A percentile compares a stretch with the other conserved stretches of the same genome.
Evolutionary conservation across 208 protist species (phyloP).

Genomic region (Kentomonas sorsogonicus): DNA sequence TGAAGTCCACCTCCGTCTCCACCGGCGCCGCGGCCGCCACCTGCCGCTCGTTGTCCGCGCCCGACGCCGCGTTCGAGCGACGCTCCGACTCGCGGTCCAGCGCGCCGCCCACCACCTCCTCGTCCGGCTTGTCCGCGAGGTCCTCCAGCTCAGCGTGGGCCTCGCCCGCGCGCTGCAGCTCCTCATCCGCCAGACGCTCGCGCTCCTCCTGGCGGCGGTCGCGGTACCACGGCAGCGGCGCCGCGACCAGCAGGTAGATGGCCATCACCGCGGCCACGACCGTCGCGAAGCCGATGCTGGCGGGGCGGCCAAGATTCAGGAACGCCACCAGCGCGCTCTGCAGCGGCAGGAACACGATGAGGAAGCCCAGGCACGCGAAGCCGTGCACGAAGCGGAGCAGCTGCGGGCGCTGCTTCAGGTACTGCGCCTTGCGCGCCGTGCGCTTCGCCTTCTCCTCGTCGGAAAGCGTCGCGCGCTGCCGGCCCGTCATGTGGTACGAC

Average conservation of each 20-base stretch:
- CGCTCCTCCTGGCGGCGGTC: not conserved
- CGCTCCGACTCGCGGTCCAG: not conserved
- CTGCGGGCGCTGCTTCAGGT: conserved; percentile 24
- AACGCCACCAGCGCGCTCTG: conserved; percentile 7
- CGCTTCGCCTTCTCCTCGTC: conserved; percentile 11
- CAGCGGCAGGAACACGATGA: conserved; percentile 31
- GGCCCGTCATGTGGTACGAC: conserved; percentile 24
- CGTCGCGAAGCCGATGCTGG: conserved; percentile 22
- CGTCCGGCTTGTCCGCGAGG: not conserved
- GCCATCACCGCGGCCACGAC: conserved; percentile 9
- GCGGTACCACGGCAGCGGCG: conserved; percentile 3
- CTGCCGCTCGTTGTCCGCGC: too few relatives aligned
- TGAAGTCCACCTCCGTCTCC: conserved; percentile 27
- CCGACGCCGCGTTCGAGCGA: not conserved
- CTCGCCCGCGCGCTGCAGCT: not conserved
- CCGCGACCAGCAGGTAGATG: conserved; percentile 15
- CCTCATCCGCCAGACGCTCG: not conserved
- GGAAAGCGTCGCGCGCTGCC: conserved; percentile 10
- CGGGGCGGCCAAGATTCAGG: conserved; percentile 7
- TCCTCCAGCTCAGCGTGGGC: conserved; percentile 4
- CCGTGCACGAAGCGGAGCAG: conserved; percentile 21
- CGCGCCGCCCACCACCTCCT: not conserved
- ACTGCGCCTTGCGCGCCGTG: conserved; percentile 12
- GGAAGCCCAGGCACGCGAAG: conserved; percentile 19
- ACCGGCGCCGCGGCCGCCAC: not conserved